Percentiles rank a stretch among this genome's conserved stretches.
phyloP scores from a whole-genome alignment of 2,329 filamentous ascomycete genomes.

The Rhinocladiella mackenziei region DNA sequence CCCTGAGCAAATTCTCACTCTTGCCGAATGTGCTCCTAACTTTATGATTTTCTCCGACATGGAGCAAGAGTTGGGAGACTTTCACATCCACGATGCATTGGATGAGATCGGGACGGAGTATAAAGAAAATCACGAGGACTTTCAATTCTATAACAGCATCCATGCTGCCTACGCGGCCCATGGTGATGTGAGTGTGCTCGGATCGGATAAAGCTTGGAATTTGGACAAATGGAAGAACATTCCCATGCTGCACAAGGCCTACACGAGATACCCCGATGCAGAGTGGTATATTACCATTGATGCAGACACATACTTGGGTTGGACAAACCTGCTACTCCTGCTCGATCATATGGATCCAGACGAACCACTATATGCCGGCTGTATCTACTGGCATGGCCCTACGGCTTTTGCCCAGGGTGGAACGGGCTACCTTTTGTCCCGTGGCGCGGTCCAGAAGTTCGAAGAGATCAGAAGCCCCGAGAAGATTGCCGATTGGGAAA shows the following conservation, averaged over 20 bases:
- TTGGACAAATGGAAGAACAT: conserved; percentile 62
- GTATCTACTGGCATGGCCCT: conserved; percentile 22
- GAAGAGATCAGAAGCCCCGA: conserved; percentile 15
- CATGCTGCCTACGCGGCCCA: conserved; percentile 15
- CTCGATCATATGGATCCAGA: conserved; percentile 20
- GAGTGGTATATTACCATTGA: conserved; percentile 56
- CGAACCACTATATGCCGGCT: conserved; percentile 20
- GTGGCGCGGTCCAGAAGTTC: conserved; percentile 18
- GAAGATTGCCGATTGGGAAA: conserved; percentile 23
- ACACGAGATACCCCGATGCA: conserved; percentile 47
- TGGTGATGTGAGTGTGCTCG: conserved; percentile 21
- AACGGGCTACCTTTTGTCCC: conserved; percentile 22
- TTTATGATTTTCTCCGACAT: conserved; percentile 46
- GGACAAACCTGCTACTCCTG: conserved; percentile 21
- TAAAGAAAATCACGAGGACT: conserved; percentile 46
- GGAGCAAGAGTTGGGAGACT: conserved; percentile 33
- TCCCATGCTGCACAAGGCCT: conserved; percentile 56
- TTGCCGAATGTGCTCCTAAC: conserved; percentile 48
- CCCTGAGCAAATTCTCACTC: conserved; percentile 54
- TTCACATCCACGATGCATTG: conserved; percentile 35
- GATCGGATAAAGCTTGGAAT: conserved; percentile 42
- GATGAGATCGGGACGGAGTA: conserved; percentile 40
- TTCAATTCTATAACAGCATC: conserved; percentile 40
- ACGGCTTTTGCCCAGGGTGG: conserved; percentile 22
- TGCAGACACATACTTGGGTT: conserved; percentile 24